Evolutionary conservation across 805 yeast species (phyloP), one percentile per base, ranked within the genome.

Genomic region (Wickerhamiella siamensis): DNA sequence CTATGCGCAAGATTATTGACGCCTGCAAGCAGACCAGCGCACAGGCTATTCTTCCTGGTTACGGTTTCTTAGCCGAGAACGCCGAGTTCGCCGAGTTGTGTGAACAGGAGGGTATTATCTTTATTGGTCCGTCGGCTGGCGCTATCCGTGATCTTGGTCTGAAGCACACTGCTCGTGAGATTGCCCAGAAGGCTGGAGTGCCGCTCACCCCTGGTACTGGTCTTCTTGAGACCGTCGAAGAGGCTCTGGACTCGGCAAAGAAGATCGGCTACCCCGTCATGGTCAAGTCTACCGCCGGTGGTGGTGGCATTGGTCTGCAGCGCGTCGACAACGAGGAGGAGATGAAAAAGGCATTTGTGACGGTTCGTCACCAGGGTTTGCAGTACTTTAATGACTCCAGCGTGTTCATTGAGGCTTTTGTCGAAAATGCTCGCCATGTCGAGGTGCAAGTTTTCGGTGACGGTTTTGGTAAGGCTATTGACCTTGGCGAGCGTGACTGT

Each of bases 141-240:
- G 87, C 95, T 8, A 91, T 88, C 56, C 71, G 95, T 59, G 77
- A 78, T 54, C 70, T 88, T 39, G 98, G 98, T 36, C 70, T 91
- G 51, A 88, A 88, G 66, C 98, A 91, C 59, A 86, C 96, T 38
- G 98, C 98, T 6, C 77, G 97, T 64, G 91, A 78, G 56, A 83
- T 91, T 49, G 98, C 98, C 18, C 73, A 72, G 50, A 69, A 69
- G 37, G 97, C 97, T n/a, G 78, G 79, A 35, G 97, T 88, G 39
- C 98, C 98, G 4, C 69, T 91, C 44, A 96, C 87, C 44, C 97
- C 98, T n/a, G 98, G 98, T 39, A 82, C 96, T 14, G 93, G 84
- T 6, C 69, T 91, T 50, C 77, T 88, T 31, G 65, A 72, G 2
- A 65, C 74, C 47, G 70, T 87, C 10, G 70, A 70, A 9, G 95